phyloP scores from a whole-genome alignment of 148 eudicot genomes.

The Rheum nobile region DNA sequence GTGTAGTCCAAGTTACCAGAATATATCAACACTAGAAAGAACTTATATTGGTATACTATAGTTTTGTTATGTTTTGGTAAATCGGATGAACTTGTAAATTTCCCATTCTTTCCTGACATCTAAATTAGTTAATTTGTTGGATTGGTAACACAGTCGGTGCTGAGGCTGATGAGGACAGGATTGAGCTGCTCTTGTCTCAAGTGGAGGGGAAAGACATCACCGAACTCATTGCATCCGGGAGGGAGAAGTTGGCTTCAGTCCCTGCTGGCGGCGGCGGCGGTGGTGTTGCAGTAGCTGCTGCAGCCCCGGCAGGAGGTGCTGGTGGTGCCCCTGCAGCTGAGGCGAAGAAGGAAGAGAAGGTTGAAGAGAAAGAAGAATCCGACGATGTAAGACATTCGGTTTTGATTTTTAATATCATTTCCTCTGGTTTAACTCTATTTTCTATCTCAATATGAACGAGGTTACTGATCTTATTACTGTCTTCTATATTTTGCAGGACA shows the following conservation, averaged over 20 bases:
- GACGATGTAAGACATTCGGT: conserved; percentile 18
- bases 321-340: conserved; percentile 42
- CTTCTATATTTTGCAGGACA: not conserved
- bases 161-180: conserved; percentile 35
- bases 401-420: not conserved
- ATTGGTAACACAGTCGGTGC: conserved; percentile 25
- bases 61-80: not conserved
- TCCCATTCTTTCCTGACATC: not conserved
- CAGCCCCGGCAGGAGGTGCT: conserved; percentile 12
- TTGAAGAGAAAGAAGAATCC: conserved; percentile 47
- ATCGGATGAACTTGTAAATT: not conserved
- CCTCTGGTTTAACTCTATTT: not conserved
- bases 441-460: not conserved
- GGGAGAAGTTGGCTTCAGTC: conserved; percentile 53
- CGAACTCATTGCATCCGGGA: conserved; percentile 47
- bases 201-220: conserved; percentile 44
- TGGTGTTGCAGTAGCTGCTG: conserved; percentile 19
- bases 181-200: conserved; percentile 38
- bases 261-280: conserved; percentile 56
- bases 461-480: not conserved
- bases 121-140: not conserved
- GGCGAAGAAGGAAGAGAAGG: conserved; percentile 40
- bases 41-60: not conserved
- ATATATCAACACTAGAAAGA: not conserved
- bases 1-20: not conserved